Base-by-base conservation (phyloP, 495 filamentous ascomycete genomes). In the Hypoxylon subgilvum region DNA sequence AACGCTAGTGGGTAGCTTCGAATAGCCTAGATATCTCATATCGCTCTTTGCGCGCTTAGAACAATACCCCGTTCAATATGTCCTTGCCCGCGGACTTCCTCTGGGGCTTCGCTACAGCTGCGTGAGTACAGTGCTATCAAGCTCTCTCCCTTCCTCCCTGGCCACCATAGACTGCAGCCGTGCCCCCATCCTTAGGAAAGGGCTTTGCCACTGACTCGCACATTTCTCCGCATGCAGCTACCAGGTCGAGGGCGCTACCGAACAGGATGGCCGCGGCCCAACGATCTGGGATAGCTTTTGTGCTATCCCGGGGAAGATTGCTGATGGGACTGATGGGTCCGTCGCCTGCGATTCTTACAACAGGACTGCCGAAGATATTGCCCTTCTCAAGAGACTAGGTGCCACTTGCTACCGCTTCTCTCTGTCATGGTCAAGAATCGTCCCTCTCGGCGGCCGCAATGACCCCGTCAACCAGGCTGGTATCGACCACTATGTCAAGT, bases 211-310 rank as follows among this genome's bases (percentile, higher is more conserved):
- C 68, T 70, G 38, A 70, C 49, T 28, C 39, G 22, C 22, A 13
- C 40, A 14, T 31, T 59, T 39, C 44, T 35, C 36, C 54, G 36
- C 52, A 56, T 25, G 34, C 61, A 88, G 86, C 59, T 90, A 89
- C 76, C 88, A 92, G 69, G 87, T 91, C 57, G 88, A 91, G 76
- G 88, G 88, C 43, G 85, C 82, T 8, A 75, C 76, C 13, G 72
- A 84, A 27, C 81, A 80, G 55, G 87, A 91, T 71, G 88, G 88
- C 54, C 83, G 88, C 34, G 85, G 83, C 25, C 83, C 85, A 34
- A 87, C 86, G 27, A 90, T 91, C 70, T 91, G 87, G 88, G 87
- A 91, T 69, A 85, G 82, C 5, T 91, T 90, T 74, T 89, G 84
- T 73, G 80, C 79, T 43, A 84, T 86, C 55, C 84, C 86, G 38